Evolutionary conservation across 2,329 filamentous ascomycete species (phyloP), one percentile per base, ranked within the genome.

Genomic region (Pseudogymnoascus sp.): DNA sequence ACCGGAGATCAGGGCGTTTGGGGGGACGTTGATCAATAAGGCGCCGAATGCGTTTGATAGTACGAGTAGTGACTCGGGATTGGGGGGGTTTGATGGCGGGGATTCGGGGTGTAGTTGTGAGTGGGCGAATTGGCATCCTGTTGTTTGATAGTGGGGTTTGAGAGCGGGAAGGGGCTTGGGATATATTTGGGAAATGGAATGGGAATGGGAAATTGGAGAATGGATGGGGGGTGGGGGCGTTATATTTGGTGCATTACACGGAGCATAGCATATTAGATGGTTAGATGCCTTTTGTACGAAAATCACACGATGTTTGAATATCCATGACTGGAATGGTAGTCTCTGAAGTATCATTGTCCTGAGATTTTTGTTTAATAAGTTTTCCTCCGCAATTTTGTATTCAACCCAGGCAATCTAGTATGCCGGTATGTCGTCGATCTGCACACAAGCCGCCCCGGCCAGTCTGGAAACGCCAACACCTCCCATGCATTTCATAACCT

Each of bases 71-170:
- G 75, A 84, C 63, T 66, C 72, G 9, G 77, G 74, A 25, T 74
- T 82, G 62, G 85, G 85, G 1, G 85, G 84, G 1, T 80, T 82
- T 65, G 84, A 88, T 69, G 85, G 85, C 20, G 85, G 84, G 37
- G 80, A 77, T 0, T 83, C 84, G 14, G 85, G 85, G 1, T 87
- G 84, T 68, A 77, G 74, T 71, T 87, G 84, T 69, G 75, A 79
- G 66, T 87, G 83, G 81, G 75, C 77, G 61, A 87, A 87, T 59
- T 72, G 47, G 47, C n/a, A 53, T 15, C 28, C 47, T 7, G 47
- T 30, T 53, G 11, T 3, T 7, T 53, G 28, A 33, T 18, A 22
- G 14, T 5, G 18, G 18, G 12, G 9, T 22, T 20, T 18, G 39
- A 11, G 39, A 1, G 2, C 12, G 6, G 41, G 22, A n/a, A 14